Evolutionary conservation across 129 eudicot species (phyloP).

Genomic region (Daucus carota): DH1_v3.0 NC_030388.2:23346501-23347000

Average conservation of each 20-base stretch:
- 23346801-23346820: slow-evolving; percentile 9
- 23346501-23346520: background rate
- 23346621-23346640: background rate
- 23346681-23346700: background rate
- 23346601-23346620: background rate
- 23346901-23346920: background rate
- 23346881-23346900: background rate
- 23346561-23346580: background rate
- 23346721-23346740: background rate
- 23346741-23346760: slow-evolving; percentile 12
- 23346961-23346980: slow-evolving; percentile 55
- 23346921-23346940: slow-evolving; percentile 22
- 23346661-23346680: background rate
- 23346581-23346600: background rate
- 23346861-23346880: slow-evolving; percentile 21
- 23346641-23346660: background rate
- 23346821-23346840: slow-evolving; percentile 5
- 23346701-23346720: background rate
- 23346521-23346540: too few species aligned
- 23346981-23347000: slow-evolving; percentile 85
- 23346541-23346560: background rate
- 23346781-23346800: slow-evolving; percentile 12
- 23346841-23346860: slow-evolving; percentile 7
- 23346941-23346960: slow-evolving; percentile 19
- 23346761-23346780: slow-evolving; percentile 24